Base-by-base conservation (phyloP, 495 filamentous ascomycete species). In the Hypoxylon rickii region DNA sequence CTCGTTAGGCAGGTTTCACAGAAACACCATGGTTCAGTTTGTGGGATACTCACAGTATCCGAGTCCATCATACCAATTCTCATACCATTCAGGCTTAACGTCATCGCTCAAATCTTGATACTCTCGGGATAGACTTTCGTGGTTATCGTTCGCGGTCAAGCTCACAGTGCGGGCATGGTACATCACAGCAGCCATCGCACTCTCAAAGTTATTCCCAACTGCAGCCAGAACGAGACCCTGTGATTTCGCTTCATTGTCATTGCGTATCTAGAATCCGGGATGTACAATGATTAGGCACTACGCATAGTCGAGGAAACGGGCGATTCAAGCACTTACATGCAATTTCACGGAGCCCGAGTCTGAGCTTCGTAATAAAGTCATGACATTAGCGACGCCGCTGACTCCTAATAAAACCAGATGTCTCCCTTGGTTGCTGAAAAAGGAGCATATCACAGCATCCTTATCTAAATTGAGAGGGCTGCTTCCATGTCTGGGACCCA, bases 31-130 rank as follows among this genome's bases (percentile, higher is more conserved):
- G 13, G 12, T 31, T 18, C 26, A n/a, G n/a, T 0, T 24, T 8
- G 19, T 18, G 21, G 63, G n/a, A n/a, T n/a, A n/a, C 79, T 66
- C 51, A 81, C 83, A 86, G 44, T 83, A 86, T 24, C 81, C 82
- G 34, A 86, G 65, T 7, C 94, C 94, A 70, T 98, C 94, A 64
- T 88, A 90, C 91, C 90, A 96, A 39, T 89, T 83, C 47, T 92
- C 83, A 20, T 90, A 75, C 91, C 92, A 96, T 59, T 89, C 76
- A 10, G 84, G 71, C 43, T 83, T 74, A 39, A 83, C 49, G 16
- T 72, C 70, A 49, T 78, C 73, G 3, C 75, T 67, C n/a, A 77
- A 72, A 56, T 52, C 78, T 70, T 51, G 71, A 70, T 62, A 62
- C 55, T 82, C 73, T 33, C 29, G 53, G 13, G 69, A 55, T 6